phyloP scores from a whole-genome alignment of 1,139 yeast genomes.

The Pichia sp. region DNA sequence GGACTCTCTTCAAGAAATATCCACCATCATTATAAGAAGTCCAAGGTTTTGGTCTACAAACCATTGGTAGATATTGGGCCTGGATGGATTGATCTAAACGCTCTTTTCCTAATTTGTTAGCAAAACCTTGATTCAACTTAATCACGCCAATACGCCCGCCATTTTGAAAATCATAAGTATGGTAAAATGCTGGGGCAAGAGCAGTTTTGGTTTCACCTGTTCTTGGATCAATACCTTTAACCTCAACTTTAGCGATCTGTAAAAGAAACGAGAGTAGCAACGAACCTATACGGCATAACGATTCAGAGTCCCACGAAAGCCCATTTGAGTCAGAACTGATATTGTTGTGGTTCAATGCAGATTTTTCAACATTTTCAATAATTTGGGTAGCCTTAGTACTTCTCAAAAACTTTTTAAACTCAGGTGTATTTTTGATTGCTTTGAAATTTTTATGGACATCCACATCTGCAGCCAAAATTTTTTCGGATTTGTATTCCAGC shows the following conservation, averaged over 20 bases:
- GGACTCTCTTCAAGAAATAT: constrained; percentile 59
- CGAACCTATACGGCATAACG: constrained; percentile 80
- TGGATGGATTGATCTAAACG: constrained; percentile 64
- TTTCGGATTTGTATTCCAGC: constrained; percentile 71
- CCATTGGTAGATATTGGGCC: constrained; percentile 92
- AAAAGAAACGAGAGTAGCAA: constrained; percentile 68
- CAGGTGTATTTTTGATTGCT: constrained; percentile 34
- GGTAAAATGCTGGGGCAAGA: constrained; percentile 86
- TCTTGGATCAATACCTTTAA: constrained; percentile 72
- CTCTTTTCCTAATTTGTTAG: constrained; percentile 65
- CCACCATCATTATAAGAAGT: constrained; percentile 79
- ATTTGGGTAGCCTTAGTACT: constrained; percentile 28
- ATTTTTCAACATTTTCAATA: constrained; percentile 25
- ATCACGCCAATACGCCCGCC: constrained; percentile 83
- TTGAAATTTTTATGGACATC: constrained; percentile 39
- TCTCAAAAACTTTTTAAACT: constrained; percentile 44
- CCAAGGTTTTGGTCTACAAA: constrained; percentile 89
- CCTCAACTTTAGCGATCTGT: constrained; percentile 78
- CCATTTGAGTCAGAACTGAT: constrained; percentile 21
- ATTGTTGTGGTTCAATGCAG: constrained; percentile 15
- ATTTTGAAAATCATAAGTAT: constrained; percentile 73
- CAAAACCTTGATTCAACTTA: constrained; percentile 67
- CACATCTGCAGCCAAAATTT: constrained; percentile 55
- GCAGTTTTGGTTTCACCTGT: constrained; percentile 65
- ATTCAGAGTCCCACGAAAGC: constrained; percentile 55